phyloP scores from a whole-genome alignment of 495 filamentous ascomycete genomes.

The Rostrohypoxylon terebratum region DNA sequence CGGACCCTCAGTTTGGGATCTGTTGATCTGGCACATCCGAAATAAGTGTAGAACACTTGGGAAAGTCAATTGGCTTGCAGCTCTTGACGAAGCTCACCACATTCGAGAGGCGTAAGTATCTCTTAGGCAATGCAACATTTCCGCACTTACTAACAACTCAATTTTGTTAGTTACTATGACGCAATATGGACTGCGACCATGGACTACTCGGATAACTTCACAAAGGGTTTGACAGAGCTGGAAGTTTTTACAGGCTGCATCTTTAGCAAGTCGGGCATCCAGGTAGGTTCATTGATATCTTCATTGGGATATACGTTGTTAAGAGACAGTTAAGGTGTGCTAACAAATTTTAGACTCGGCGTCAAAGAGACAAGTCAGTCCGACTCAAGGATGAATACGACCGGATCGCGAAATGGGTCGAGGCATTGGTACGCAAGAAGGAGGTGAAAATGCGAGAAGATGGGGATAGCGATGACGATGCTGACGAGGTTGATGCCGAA shows the following conservation, averaged over 20 bases:
- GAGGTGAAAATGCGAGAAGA: conserved; percentile 48
- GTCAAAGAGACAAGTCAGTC: conserved; percentile 71
- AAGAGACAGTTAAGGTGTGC: background rate
- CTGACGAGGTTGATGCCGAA: conserved; percentile 6
- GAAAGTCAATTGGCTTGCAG: conserved; percentile 48
- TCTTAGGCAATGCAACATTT: background rate
- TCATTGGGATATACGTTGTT: background rate
- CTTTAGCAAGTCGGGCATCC: conserved; percentile 69
- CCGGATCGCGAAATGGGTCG: conserved; percentile 59
- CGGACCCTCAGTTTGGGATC: conserved; percentile 55
- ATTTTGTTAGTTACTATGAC: conserved; percentile 70
- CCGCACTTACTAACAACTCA: background rate
- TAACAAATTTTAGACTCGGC: conserved; percentile 54
- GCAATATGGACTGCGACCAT: conserved; percentile 67
- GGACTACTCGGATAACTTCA: conserved; percentile 67
- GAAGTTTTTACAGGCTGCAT: conserved; percentile 83
- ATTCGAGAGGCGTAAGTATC: conserved; percentile 67
- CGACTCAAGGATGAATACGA: conserved; percentile 73
- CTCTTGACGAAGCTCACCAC: conserved; percentile 59
- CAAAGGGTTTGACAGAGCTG: conserved; percentile 70
- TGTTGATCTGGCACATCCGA: conserved; percentile 60
- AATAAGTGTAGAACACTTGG: conserved; percentile 39
- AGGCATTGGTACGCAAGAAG: conserved; percentile 60
- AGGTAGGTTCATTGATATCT: background rate
- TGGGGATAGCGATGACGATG: conserved; percentile 40